Evolutionary conservation across 352 stramenopile genomes (phyloP).

Genomic region (Blastocystis sp.): DNA sequence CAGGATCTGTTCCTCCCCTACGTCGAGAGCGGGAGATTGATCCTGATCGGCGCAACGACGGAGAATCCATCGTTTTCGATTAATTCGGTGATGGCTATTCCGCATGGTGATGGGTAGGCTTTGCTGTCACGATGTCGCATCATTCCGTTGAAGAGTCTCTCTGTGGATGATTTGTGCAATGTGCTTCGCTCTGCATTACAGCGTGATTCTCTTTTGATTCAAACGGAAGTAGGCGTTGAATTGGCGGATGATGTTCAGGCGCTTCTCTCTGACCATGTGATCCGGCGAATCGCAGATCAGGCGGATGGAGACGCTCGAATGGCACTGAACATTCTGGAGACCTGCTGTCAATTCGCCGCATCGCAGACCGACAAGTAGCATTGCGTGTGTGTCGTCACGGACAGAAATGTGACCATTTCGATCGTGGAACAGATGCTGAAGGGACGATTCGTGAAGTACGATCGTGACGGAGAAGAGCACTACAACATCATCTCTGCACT

Average conservation of each 20-base stretch:
- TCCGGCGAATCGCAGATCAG: conserved; percentile 78
- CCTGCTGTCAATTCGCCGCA: conserved; percentile 72
- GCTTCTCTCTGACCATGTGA: conserved; percentile 74
- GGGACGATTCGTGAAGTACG: conserved; percentile 78
- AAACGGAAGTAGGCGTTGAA: neutral
- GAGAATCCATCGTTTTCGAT: conserved; percentile 84
- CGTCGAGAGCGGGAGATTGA: conserved; percentile 81
- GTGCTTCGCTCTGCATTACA: conserved; percentile 76
- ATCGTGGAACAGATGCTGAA: conserved; percentile 77
- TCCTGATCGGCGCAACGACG: conserved; percentile 81
- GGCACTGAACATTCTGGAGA: conserved; percentile 80
- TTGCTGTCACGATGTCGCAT: conserved; percentile 52
- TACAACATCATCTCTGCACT: conserved; percentile 82
- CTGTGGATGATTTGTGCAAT: conserved; percentile 75
- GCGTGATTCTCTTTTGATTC: neutral
- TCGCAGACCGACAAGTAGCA: neutral
- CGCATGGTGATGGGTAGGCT: neutral
- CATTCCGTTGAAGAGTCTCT: conserved; percentile 78
- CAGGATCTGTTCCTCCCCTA: conserved; percentile 81
- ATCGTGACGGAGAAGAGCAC: conserved; percentile 81
- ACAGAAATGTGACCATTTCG: conserved; percentile 73
- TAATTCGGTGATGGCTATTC: conserved; percentile 72
- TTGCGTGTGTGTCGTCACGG: conserved; percentile 17
- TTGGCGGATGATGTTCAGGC: conserved; percentile 31
- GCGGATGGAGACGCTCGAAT: conserved; percentile 80